Evolutionary conservation across 495 filamentous ascomycete genomes (phyloP).

Genomic region (Schizothecium vesticola): DNA sequence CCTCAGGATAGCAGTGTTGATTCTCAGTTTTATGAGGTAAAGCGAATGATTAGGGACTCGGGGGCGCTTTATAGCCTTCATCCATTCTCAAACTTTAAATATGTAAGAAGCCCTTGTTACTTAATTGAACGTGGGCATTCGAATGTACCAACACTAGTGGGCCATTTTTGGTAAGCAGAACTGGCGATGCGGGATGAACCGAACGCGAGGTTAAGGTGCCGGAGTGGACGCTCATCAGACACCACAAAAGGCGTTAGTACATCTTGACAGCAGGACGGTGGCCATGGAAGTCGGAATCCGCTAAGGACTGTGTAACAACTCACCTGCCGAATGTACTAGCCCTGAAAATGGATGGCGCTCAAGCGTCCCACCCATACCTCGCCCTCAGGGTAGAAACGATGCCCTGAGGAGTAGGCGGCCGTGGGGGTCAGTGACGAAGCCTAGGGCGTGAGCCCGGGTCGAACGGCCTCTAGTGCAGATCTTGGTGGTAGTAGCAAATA

Average conservation of each 20-base stretch:
- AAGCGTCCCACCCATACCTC: conserved; percentile 63
- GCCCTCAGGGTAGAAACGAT: conserved; percentile 56
- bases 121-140: conserved; percentile 64
- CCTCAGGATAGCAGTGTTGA: conserved; percentile 70
- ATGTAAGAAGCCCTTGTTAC: conserved; percentile 68
- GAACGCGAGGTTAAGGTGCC: conserved; percentile 67
- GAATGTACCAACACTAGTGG: conserved; percentile 62
- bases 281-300: conserved; percentile 62
- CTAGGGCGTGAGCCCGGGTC: conserved; percentile 60
- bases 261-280: conserved; percentile 60
- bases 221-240: conserved; percentile 66
- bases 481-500: conserved; percentile 73
- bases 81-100: conserved; percentile 76
- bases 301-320: conserved; percentile 60
- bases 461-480: conserved; percentile 67
- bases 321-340: conserved; percentile 59
- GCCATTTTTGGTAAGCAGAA: conserved; percentile 70
- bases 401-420: conserved; percentile 36
- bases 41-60: conserved; percentile 74
- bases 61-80: conserved; percentile 66
- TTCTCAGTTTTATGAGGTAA: conserved; percentile 71
- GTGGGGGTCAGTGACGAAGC: conserved; percentile 46
- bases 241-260: conserved; percentile 62
- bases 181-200: conserved; percentile 64
- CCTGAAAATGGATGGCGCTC: conserved; percentile 62